Evolutionary conservation across 2,329 filamentous ascomycete genomes (phyloP).

Genomic region (Penicillium aurantiogriseum): DNA sequence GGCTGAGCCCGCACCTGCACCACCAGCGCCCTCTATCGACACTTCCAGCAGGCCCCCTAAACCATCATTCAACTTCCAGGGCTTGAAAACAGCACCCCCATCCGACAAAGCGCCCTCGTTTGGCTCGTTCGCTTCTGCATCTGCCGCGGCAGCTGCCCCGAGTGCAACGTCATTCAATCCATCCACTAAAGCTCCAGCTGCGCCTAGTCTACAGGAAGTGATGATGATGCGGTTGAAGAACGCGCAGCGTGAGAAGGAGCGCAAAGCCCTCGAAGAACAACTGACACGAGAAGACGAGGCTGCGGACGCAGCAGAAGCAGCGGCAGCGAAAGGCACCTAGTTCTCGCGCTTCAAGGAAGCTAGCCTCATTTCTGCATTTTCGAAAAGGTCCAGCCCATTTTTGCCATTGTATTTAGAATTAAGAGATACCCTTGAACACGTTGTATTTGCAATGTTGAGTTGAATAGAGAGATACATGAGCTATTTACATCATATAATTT

Average conservation of each 20-base stretch:
- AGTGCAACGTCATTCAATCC: slow-evolving; percentile 29
- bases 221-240: slow-evolving; percentile 59
- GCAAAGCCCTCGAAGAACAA: slow-evolving; percentile 53
- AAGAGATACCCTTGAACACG: slow-evolving; percentile 27
- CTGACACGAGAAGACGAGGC: slow-evolving; percentile 50
- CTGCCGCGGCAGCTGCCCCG: slow-evolving; percentile 28
- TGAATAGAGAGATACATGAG: slow-evolving; percentile 18
- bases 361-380: not conserved
- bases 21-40: not conserved
- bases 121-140: slow-evolving; percentile 41
- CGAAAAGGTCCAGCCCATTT: not conserved
- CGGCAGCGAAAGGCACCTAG: slow-evolving; percentile 14
- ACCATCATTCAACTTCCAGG: slow-evolving; percentile 37
- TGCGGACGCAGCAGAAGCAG: slow-evolving; percentile 36
- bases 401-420: slow-evolving; percentile 2
- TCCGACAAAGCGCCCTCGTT: slow-evolving; percentile 43
- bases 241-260: slow-evolving; percentile 54
- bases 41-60: slow-evolving; percentile 18
- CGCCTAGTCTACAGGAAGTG: slow-evolving; percentile 45
- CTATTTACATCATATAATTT: slow-evolving; percentile 22
- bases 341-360: not conserved
- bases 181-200: slow-evolving; percentile 27
- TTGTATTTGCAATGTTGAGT: slow-evolving; percentile 2
- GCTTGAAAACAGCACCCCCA: slow-evolving; percentile 29
- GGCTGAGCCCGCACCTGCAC: slow-evolving; percentile 13